Evolutionary conservation across 176 grass and related monocot species (phyloP).

Genomic region (Zea luxurians): DNA sequence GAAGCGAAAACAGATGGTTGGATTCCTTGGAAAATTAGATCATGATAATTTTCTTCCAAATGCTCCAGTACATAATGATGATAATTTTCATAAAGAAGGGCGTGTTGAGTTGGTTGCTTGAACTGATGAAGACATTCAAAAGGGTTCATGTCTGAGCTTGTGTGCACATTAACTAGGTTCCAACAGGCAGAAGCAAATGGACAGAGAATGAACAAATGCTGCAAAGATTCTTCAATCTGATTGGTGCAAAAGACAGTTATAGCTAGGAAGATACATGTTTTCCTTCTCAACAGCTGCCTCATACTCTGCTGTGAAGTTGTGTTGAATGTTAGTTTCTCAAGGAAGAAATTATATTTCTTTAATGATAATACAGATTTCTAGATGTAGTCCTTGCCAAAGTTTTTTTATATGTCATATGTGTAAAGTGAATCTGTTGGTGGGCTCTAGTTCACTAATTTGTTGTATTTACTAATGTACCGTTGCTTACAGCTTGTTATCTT

Average conservation of each 20-base stretch:
- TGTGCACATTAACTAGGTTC: not conserved
- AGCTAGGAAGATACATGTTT: not conserved
- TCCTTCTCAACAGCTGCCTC: not conserved
- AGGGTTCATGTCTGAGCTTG: not conserved
- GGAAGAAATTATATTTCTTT: not conserved
- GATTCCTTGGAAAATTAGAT: not conserved
- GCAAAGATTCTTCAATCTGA: not conserved
- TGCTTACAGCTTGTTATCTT: slow-evolving; percentile 12
- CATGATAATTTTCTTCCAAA: not conserved
- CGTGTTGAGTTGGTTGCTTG: not conserved
- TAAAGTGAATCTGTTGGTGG: not conserved
- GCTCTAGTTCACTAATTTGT: not conserved
- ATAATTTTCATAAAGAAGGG: slow-evolving; percentile 2
- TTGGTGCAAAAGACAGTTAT: not conserved
- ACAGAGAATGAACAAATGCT: not conserved
- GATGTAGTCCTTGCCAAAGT: not conserved
- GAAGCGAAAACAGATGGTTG: not conserved
- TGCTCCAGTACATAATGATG: not conserved
- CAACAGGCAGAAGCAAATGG: not conserved
- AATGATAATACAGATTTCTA: slow-evolving; percentile 10
- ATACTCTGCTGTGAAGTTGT: not conserved
- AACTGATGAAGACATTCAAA: not conserved
- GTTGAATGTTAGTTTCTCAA: not conserved
- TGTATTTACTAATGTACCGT: not conserved
- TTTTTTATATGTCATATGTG: not conserved